These are phyloP conservation scores for Pythium guiyangense DNA, from an alignment of 352 stramenopile genomes.

Conservation along the genomic window DNA sequence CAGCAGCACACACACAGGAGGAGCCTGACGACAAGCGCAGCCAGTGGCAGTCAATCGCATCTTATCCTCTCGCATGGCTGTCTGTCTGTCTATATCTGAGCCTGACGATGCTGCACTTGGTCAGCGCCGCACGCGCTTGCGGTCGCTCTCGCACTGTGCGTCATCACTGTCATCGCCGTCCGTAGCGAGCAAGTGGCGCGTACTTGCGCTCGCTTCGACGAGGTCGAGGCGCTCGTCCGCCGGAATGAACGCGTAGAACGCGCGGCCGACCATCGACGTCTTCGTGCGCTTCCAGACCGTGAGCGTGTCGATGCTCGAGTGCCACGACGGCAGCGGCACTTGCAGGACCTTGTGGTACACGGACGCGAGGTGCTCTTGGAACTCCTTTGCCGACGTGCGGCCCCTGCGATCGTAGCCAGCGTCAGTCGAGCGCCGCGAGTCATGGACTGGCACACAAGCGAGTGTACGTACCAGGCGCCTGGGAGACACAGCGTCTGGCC, in stretches of 20 bases:
- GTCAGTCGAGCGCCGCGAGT: too few relatives aligned
- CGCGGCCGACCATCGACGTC: constrained; percentile 81
- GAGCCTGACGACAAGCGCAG: too few relatives aligned
- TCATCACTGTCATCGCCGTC: constrained; percentile 7
- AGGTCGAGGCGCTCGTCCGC: constrained; percentile 72
- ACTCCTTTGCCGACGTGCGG: constrained; percentile 88
- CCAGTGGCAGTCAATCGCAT: not conserved
- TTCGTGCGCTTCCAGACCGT: constrained; percentile 94
- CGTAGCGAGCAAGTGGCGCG: constrained; percentile 46
- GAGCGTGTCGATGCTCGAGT: constrained; percentile 90
- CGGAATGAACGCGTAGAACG: constrained; percentile 77
- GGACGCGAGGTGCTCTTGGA: constrained; percentile 86
- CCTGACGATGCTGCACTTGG: not conserved
- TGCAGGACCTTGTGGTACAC: constrained; percentile 94
- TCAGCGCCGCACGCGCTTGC: not conserved
- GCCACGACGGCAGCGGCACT: constrained; percentile 88
- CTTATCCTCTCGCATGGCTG: not conserved
- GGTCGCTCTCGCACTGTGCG: not conserved
- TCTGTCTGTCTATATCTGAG: not conserved
- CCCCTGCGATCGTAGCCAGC: constrained; percentile 38
- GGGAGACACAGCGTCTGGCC: constrained; percentile 86
- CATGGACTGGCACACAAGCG: too few relatives aligned
- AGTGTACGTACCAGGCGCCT: constrained; percentile 62
- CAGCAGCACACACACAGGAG: too few relatives aligned
- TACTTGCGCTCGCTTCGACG: constrained; percentile 48